These are phyloP conservation scores for Neopestalotiopsis sp. DNA, from an alignment of 2,329 filamentous ascomycete genomes.

Conservation along the genomic window DNA sequence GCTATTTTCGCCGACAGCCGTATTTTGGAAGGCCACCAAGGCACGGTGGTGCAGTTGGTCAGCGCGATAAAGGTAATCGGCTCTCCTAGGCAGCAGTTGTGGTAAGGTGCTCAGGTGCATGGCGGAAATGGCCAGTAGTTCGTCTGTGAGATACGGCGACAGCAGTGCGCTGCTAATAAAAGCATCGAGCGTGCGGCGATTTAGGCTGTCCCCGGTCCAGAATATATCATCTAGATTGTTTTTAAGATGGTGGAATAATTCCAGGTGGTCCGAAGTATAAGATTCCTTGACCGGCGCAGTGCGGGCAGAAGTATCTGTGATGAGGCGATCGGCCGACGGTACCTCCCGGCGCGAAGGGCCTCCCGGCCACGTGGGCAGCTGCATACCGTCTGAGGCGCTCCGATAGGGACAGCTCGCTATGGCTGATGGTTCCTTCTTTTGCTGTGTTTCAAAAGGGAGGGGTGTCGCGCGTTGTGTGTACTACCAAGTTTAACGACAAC, in stretches of 20 bases:
- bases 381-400: too few relatives aligned
- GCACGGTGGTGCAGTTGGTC: neutral
- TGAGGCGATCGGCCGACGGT: too few relatives aligned
- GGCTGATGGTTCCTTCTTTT: too few relatives aligned
- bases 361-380: too few relatives aligned
- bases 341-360: too few relatives aligned
- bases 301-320: too few relatives aligned
- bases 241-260: neutral
- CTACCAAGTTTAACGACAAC: too few relatives aligned
- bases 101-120: neutral
- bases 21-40: neutral
- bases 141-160: constrained; percentile 3
- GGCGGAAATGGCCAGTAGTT: constrained; percentile 7
- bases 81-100: neutral
- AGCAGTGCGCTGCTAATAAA: neutral
- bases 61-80: neutral
- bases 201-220: too few relatives aligned
- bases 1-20: neutral
- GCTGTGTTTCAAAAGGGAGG: too few relatives aligned
- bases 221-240: neutral
- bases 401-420: too few relatives aligned
- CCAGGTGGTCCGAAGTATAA: neutral
- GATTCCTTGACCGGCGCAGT: too few relatives aligned
- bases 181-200: neutral
- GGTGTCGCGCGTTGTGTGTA: too few relatives aligned